Evolutionary conservation across 73 alveolate species (phyloP), one percentile per base, ranked within the genome.

Genomic region (Symbiodinium natans): DNA sequence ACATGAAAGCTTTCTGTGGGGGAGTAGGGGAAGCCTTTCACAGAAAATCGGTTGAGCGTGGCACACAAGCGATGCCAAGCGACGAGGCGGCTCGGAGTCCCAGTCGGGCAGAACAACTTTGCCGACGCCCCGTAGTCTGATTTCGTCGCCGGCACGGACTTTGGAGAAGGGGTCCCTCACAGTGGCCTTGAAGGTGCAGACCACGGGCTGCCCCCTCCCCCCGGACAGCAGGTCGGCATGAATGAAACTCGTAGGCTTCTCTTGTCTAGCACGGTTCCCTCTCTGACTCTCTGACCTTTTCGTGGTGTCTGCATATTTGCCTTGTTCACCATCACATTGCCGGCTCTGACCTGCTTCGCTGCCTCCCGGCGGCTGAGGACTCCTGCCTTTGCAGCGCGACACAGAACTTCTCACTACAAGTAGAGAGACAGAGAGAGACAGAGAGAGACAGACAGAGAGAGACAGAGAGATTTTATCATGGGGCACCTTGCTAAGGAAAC

Each of bases 401-500:
- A 13, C 1, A 46, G 59, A 13, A 46, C 59, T 43, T 43, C 56
- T 43, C 17, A 46, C 59, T 13, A 68, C 7, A 21, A 29, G 33
- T 13, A 74, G 25, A 74, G 84, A 31, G 25, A 74, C 27, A 33
- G 43, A 29, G 84, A 74, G 23, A 31, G 43, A 74, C 25, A 74
- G 46, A 33, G 15, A 25, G 33, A 74, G 80, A 74, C 46, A 25
- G 23, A 13, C 6, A 74, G 84, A 74, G 43, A 17, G 41, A n/a
- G 43, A 48, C 63, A 48, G 63, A 48, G 63, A 48, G 17, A n/a
- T n/a, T n/a, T n/a, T n/a, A n/a, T n/a, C n/a, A n/a, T n/a, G n/a
- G n/a, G n/a, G n/a, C n/a, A n/a, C 98, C 83, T 92, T 92, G 83
- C 98, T 92, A 29, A 92, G 63, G 68, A 75, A 92, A 1, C 98